Percentiles rank a stretch among this genome's conserved stretches.
These are phyloP conservation scores for Penicillium pulvis DNA, from an alignment of 495 filamentous ascomycete species.

Conservation along the genomic window DNA sequence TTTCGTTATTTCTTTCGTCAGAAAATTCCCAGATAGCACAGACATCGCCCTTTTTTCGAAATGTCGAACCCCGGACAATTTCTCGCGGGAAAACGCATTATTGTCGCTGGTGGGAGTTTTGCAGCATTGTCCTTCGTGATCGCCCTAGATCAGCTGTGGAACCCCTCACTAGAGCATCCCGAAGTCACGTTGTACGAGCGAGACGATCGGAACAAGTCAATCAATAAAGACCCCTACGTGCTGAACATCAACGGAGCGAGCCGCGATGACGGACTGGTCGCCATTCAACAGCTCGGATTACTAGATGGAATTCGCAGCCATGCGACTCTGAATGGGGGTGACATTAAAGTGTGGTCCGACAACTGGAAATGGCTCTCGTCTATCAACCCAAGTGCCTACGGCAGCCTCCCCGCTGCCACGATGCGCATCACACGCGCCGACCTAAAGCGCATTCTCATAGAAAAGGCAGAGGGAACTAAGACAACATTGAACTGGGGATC, in stretches of 20 bases:
- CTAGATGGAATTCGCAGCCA: conserved; percentile 9
- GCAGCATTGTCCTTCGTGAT: conserved; percentile 16
- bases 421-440: conserved; percentile 13
- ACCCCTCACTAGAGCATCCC: conserved; percentile 7
- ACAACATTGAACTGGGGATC: conserved; percentile 5
- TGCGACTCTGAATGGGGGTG: conserved; percentile 12
- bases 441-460: conserved; percentile 13
- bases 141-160: conserved; percentile 17
- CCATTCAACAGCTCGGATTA: conserved; percentile 15
- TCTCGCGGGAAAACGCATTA: conserved; percentile 20
- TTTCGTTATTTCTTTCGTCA: no score
- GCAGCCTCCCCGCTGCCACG: conserved; percentile 11
- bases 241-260: conserved; percentile 14
- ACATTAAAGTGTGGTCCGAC: conserved; percentile 13
- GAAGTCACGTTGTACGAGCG: conserved; percentile 10
- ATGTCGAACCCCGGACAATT: conserved; percentile 6
- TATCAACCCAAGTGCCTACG: conserved; percentile 13
- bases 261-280: conserved; percentile 8
- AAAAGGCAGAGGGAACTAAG: conserved; percentile 1
- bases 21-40: neutral
- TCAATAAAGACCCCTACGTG: conserved; percentile 8
- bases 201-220: conserved; percentile 7
- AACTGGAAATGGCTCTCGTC: conserved; percentile 18
- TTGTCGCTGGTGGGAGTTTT: conserved; percentile 19
- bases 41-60: neutral